Evolutionary conservation across 192 early-diverging fungal species (phyloP).

Genomic region (Entomortierella parvispora): DNA sequence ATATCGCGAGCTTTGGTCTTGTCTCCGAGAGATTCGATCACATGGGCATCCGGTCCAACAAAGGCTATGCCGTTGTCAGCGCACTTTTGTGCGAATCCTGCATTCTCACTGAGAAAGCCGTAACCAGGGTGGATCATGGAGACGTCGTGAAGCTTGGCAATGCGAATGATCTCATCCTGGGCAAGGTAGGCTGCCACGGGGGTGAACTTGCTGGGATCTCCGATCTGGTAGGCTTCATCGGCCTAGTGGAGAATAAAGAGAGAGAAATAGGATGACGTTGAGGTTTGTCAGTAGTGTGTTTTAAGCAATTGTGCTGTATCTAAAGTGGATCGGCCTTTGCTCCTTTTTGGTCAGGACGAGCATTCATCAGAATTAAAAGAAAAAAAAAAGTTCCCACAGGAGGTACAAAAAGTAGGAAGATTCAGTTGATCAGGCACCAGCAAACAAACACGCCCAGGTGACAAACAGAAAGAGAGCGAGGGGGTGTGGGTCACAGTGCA

Average conservation of each 20-base stretch:
- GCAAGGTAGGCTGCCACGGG: slow-evolving; percentile 97
- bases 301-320: not conserved
- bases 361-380: not conserved
- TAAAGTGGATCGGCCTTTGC: too few relatives aligned
- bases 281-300: not conserved
- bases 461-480: too few relatives aligned
- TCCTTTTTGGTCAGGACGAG: too few relatives aligned
- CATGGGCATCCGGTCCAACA: slow-evolving; percentile 85
- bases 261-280: not conserved
- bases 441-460: too few relatives aligned
- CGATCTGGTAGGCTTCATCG: slow-evolving; percentile 97
- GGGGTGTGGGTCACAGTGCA: too few relatives aligned
- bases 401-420: not conserved
- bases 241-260: slow-evolving; percentile 59
- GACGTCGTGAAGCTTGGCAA: slow-evolving; percentile 83
- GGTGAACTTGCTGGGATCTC: slow-evolving; percentile 77
- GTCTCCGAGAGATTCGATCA: slow-evolving; percentile 92
- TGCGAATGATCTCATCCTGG: slow-evolving; percentile 91
- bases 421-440: too few relatives aligned
- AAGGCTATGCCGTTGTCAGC: slow-evolving; percentile 91
- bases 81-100: slow-evolving; percentile 90
- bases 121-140: slow-evolving; percentile 96
- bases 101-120: slow-evolving; percentile 96
- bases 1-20: slow-evolving; percentile 93
- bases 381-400: not conserved